These are phyloP conservation scores for Calonectria leucothoes DNA, from an alignment of 2,329 filamentous ascomycete species.

Conservation along the genomic window DNA sequence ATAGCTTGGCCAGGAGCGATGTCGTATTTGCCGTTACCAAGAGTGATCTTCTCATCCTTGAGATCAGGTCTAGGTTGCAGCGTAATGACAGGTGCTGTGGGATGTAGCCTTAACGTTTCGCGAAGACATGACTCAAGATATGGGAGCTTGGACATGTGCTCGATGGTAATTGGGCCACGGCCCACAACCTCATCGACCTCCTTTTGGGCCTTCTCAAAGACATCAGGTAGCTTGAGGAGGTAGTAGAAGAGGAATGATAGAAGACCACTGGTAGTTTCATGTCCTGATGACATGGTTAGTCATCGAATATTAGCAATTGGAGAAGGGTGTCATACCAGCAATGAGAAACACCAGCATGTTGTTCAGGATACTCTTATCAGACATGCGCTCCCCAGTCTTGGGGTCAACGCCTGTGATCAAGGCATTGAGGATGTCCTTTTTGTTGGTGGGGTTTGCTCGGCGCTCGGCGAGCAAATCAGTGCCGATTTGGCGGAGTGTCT, in stretches of 20 bases:
- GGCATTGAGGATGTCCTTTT: slow-evolving; percentile 73
- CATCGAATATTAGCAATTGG: neutral
- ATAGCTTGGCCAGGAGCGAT: slow-evolving; percentile 59
- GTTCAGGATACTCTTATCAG: slow-evolving; percentile 69
- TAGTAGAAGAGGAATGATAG: slow-evolving; percentile 72
- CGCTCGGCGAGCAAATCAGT: slow-evolving; percentile 67
- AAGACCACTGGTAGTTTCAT: slow-evolving; percentile 74
- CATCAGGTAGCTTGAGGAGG: slow-evolving; percentile 67
- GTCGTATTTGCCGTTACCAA: slow-evolving; percentile 65
- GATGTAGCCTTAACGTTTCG: slow-evolving; percentile 57
- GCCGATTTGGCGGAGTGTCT: slow-evolving; percentile 62
- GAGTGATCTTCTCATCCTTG: slow-evolving; percentile 48
- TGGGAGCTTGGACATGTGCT: slow-evolving; percentile 70
- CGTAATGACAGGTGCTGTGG: slow-evolving; percentile 42
- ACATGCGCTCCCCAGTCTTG: slow-evolving; percentile 71
- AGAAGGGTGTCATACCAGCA: slow-evolving; percentile 51
- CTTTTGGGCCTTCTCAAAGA: slow-evolving; percentile 66
- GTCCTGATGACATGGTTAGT: slow-evolving; percentile 40
- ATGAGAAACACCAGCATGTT: slow-evolving; percentile 79
- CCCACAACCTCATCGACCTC: slow-evolving; percentile 73
- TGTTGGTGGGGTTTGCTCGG: slow-evolving; percentile 60
- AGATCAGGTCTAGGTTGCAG: slow-evolving; percentile 40
- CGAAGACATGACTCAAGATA: slow-evolving; percentile 73
- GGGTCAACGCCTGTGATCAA: slow-evolving; percentile 74
- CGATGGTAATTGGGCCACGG: slow-evolving; percentile 62